A percentile compares a stretch with the other conserved stretches of the same genome.
Conservation (phyloP, 257 asterid species). For the Petunia secreta region DNA sequence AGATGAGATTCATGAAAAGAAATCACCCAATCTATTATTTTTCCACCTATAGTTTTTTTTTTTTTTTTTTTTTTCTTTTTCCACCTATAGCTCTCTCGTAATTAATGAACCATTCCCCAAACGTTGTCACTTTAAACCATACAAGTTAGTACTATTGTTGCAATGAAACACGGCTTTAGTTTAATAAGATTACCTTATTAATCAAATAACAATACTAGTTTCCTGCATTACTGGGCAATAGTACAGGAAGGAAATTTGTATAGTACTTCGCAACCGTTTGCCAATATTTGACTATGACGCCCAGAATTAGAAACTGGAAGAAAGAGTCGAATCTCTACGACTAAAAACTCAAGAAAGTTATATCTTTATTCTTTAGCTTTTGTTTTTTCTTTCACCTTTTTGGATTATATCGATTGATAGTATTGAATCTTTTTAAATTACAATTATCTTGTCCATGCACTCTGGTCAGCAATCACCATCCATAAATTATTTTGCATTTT, state of each 20-base stretch:
- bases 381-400: background rate
- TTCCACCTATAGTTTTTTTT: too few relatives aligned
- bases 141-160: background rate
- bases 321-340: slow-evolving; percentile 11
- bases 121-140: background rate
- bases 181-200: background rate
- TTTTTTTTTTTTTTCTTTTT: too few relatives aligned
- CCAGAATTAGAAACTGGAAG: background rate
- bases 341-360: slow-evolving; percentile 14
- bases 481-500: background rate
- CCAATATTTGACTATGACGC: background rate
- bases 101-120: too few relatives aligned
- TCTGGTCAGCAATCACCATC: background rate
- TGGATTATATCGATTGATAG: background rate
- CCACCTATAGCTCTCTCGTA: too few relatives aligned
- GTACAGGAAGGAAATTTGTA: background rate
- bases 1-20: too few relatives aligned
- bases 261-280: background rate
- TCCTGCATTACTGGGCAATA: background rate
- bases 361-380: background rate
- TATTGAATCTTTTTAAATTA: background rate
- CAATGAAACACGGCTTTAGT: background rate
- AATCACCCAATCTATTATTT: too few relatives aligned
- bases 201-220: background rate
- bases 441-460: background rate